These are phyloP conservation scores for Kodamaea nitidulidarum DNA, from an alignment of 805 yeast species.

Conservation along the genomic window DNA sequence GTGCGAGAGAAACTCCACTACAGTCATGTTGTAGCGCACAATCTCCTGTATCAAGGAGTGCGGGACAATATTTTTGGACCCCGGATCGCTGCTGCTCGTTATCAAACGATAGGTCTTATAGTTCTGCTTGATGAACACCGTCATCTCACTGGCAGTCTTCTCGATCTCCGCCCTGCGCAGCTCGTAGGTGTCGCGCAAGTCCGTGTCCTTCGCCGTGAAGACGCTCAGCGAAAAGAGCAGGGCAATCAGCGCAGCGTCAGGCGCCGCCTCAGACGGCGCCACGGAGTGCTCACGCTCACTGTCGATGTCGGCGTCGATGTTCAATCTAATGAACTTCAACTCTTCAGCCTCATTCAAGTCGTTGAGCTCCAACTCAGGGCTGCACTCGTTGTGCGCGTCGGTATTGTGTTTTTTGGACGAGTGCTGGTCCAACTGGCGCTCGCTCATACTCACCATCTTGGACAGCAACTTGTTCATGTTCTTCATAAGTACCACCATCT, in stretches of 20 bases:
- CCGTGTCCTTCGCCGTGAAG: conserved; percentile 18
- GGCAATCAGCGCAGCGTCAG: conserved; percentile 18
- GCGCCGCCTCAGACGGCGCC: conserved; percentile 13
- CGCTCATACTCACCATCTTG: conserved; percentile 55
- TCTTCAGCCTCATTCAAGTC: conserved; percentile 49
- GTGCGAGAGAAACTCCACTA: conserved; percentile 41
- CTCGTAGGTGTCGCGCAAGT: conserved; percentile 28
- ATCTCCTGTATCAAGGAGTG: conserved; percentile 28
- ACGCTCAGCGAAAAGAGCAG: conserved; percentile 15
- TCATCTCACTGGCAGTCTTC: conserved; percentile 43
- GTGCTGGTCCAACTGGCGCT: conserved; percentile 28
- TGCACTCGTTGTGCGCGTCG: conserved; percentile 29
- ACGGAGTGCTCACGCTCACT: conserved; percentile 24
- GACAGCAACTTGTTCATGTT: conserved; percentile 88
- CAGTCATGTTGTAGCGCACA: conserved; percentile 34
- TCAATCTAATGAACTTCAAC: conserved; percentile 51
- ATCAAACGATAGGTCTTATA: conserved; percentile 48
- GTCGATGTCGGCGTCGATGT: conserved; percentile 28
- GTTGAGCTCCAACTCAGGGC: conserved; percentile 44
- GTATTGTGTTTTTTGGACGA: background rate
- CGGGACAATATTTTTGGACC: conserved; percentile 32
- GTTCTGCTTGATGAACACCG: conserved; percentile 47
- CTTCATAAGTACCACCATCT: conserved; percentile 69
- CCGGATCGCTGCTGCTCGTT: conserved; percentile 14
- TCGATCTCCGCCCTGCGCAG: conserved; percentile 32